Conservation (phyloP, 108 stramenopile genomes). For the Cylindrotheca closterium region DNA sequence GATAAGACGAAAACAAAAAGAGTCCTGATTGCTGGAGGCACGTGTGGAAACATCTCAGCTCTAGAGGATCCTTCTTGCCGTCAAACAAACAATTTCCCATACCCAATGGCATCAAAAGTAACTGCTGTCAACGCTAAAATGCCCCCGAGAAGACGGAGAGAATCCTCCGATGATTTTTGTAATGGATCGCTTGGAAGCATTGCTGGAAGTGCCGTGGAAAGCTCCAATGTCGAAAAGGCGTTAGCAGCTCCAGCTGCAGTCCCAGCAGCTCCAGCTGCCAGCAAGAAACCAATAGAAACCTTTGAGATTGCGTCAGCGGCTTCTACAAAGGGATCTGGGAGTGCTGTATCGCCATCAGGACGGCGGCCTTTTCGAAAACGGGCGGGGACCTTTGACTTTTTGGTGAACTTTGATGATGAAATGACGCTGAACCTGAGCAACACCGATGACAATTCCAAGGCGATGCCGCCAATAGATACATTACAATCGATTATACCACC, state of each 20-base stretch:
- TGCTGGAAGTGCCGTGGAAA: slow-evolving; percentile 22
- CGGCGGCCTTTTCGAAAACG: slow-evolving; percentile 36
- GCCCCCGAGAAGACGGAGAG: slow-evolving; percentile 16
- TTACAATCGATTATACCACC: slow-evolving; percentile 5
- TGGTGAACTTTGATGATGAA: slow-evolving; percentile 18
- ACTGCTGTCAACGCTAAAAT: slow-evolving; percentile 13
- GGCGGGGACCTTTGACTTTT: slow-evolving; percentile 34
- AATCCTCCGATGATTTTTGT: slow-evolving; percentile 21
- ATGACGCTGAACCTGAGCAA: slow-evolving; percentile 8
- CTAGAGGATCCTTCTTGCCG: too few species aligned
- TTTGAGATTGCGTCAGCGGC: background rate
- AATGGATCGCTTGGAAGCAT: slow-evolving; percentile 27
- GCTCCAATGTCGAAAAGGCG: slow-evolving; percentile 4
- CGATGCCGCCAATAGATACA: slow-evolving; percentile 6
- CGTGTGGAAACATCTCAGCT: too few species aligned
- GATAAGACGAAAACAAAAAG: too few species aligned
- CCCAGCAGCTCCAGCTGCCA: slow-evolving; percentile 1
- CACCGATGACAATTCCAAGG: background rate
- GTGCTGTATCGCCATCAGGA: slow-evolving; percentile 7
- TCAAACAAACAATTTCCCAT: too few species aligned
- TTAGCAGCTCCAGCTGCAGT: background rate
- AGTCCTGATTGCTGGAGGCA: too few species aligned
- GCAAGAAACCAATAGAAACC: background rate
- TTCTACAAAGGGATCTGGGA: slow-evolving; percentile 4
- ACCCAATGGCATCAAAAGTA: slow-evolving; percentile 12